Percentiles rank a stretch among this genome's conserved stretches.
Conservation (phyloP, 495 filamentous ascomycete species). For the Pseudotulostoma volvatum region DNA sequence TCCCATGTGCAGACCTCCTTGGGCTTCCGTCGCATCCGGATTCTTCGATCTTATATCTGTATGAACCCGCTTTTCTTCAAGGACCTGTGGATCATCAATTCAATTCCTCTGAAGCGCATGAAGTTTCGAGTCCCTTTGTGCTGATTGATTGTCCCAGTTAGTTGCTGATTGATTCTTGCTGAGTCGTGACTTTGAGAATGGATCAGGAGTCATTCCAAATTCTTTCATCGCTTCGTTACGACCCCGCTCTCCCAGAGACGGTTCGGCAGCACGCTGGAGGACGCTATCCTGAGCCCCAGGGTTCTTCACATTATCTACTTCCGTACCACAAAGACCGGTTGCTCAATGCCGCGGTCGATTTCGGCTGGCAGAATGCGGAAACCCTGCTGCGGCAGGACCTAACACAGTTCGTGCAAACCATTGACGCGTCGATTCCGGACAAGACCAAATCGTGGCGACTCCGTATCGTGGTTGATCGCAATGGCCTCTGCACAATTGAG, state of each 20-base stretch:
- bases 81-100: too few species aligned
- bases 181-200: too few species aligned
- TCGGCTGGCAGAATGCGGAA: conserved; percentile 36
- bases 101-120: too few species aligned
- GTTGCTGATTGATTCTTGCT: too few species aligned
- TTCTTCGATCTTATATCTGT: too few species aligned
- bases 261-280: conserved; percentile 26
- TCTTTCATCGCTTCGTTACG: conserved; percentile 62
- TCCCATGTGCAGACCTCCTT: too few species aligned
- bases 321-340: conserved; percentile 70
- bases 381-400: conserved; percentile 18
- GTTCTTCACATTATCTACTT: conserved; percentile 71
- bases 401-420: conserved; percentile 11
- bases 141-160: too few species aligned
- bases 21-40: too few species aligned
- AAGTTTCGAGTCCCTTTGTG: too few species aligned
- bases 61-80: too few species aligned
- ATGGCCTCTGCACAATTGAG: conserved; percentile 35
- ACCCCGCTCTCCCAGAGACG: conserved; percentile 39
- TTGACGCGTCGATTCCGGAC: conserved; percentile 23
- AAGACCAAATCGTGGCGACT: conserved; percentile 29
- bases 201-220: conserved; percentile 37
- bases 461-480: conserved; percentile 33
- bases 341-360: conserved; percentile 52
- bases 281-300: conserved; percentile 18